Conservation (phyloP, 169 alveolate genomes). For the Theileria equi region DNA sequence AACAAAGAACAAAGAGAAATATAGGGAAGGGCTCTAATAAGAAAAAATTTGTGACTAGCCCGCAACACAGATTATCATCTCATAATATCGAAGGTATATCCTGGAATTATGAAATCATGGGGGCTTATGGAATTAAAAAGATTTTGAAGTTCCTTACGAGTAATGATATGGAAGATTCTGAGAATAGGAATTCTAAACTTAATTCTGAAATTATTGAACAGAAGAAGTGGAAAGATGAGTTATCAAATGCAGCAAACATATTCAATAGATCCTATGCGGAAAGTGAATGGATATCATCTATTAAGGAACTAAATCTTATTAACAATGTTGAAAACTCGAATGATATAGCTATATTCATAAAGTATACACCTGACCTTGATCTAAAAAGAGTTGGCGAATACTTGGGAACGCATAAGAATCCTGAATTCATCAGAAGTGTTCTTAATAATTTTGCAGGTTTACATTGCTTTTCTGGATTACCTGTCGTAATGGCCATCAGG, state of each 20-base stretch:
- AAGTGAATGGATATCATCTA: constrained; percentile 50
- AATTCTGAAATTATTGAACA: constrained; percentile 2
- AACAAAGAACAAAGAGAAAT: neutral
- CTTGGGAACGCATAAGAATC: constrained; percentile 70
- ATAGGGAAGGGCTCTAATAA: neutral
- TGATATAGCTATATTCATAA: constrained; percentile 67
- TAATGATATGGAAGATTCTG: neutral
- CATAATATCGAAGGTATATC: constrained; percentile 5
- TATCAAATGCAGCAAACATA: constrained; percentile 15
- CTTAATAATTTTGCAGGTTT: constrained; percentile 72
- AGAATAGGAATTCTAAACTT: neutral
- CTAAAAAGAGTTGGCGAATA: constrained; percentile 76
- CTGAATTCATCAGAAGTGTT: constrained; percentile 67
- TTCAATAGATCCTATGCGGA: constrained; percentile 36
- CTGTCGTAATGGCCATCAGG: constrained; percentile 83
- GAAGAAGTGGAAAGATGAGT: constrained; percentile 36
- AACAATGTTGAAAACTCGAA: constrained; percentile 55
- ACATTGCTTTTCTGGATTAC: constrained; percentile 75
- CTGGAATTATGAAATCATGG: constrained; percentile 24
- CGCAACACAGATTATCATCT: neutral
- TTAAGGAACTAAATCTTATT: constrained; percentile 50
- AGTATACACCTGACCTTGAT: constrained; percentile 67
- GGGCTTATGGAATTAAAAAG: constrained; percentile 22
- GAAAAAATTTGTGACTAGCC: constrained; percentile 10
- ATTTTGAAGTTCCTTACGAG: constrained; percentile 13